Conservation (phyloP, 2,329 filamentous ascomycete species). For the Aureobasidium sp. region DNA sequence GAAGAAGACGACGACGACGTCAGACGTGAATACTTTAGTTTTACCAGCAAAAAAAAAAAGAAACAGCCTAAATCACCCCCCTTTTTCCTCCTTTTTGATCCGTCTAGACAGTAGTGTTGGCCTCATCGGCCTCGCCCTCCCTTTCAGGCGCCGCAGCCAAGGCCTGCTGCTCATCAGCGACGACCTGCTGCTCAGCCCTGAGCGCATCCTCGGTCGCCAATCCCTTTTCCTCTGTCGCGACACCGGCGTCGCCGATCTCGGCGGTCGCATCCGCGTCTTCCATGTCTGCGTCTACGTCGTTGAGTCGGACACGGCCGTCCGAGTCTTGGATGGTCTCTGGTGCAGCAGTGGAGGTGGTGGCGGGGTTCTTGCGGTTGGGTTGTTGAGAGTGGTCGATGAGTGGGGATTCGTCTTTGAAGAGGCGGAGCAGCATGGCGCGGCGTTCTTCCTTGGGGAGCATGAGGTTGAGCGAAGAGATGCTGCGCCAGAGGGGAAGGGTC, state of each 20-base stretch:
- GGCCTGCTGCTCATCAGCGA: slow-evolving; percentile 28
- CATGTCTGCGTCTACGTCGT: slow-evolving; percentile 29
- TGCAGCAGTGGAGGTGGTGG: slow-evolving; percentile 20
- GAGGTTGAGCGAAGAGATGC: slow-evolving; percentile 82
- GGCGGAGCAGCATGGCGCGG: slow-evolving; percentile 76
- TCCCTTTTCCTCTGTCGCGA: slow-evolving; percentile 30
- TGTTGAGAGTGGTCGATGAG: slow-evolving; percentile 58
- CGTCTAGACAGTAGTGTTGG: slow-evolving; percentile 43
- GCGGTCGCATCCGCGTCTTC: slow-evolving; percentile 21
- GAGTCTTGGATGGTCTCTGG: slow-evolving; percentile 25
- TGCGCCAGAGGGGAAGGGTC: slow-evolving; percentile 90
- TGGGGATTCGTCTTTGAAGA: slow-evolving; percentile 85
- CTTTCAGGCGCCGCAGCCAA: slow-evolving; percentile 39
- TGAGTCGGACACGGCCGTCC: slow-evolving; percentile 19
- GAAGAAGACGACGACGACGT: no score
- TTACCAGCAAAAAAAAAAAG: no score
- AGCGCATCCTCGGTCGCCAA: slow-evolving; percentile 35
- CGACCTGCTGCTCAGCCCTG: slow-evolving; percentile 36
- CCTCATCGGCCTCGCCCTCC: slow-evolving; percentile 40
- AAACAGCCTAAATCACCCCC: no score
- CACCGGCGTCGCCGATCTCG: slow-evolving; percentile 21
- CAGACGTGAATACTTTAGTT: no score
- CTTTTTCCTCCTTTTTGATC: no score
- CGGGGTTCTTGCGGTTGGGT: background rate
- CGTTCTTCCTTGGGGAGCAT: slow-evolving; percentile 98